Evolutionary conservation across 768 basidiomycete species (phyloP), one percentile per base, ranked within the genome.

Genomic region (Suillus paluster): DNA sequence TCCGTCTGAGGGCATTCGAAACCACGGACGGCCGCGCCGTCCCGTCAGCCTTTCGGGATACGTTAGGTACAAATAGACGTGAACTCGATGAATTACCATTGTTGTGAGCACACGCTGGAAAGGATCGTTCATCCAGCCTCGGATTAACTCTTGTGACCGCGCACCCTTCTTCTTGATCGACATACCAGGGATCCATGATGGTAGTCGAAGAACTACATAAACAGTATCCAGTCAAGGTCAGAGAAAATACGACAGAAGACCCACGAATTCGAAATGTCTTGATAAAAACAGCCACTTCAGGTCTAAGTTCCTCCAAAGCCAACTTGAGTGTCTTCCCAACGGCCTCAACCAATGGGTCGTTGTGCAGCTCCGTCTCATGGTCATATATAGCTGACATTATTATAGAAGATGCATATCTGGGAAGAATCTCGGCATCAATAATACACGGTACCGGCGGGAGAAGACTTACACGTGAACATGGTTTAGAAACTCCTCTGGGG

Each of bases 341-440:
- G 4, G 71, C n/a, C 8, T 50, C 45, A n/a, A 78, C 71, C 60
- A 73, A 67, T 21, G 44, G 60, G 57, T 79, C 78, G 36, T 77
- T 50, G 34, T 60, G 63, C 2, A 70, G 66, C 25, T 62, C 44
- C 5, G 74, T 68, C 23, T 77, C 73, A 44, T 75, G 73, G 25
- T 73, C 77, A 49, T 78, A 79, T 23, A 71, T 46, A 21, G 68
- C 67, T 1, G 69, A 60, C 70, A 76, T 74, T 42, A 77, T 73
- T 3, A 70, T 64, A 1, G 70, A 69, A 9, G 71, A 71, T 2
- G 75, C 63, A 44, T 68, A 62, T 10, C 73, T 77, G 46, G 21
- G 49, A 23, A 9, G 23, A 39, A 55, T 46, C 38, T 41, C 36
- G 49, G 49, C 19, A 21, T 19, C 49, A 45, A 44, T 45, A 48